These are phyloP conservation scores for Globisporangium okanoganense DNA, from an alignment of 352 stramenopile species.

Conservation along the genomic window DNA sequence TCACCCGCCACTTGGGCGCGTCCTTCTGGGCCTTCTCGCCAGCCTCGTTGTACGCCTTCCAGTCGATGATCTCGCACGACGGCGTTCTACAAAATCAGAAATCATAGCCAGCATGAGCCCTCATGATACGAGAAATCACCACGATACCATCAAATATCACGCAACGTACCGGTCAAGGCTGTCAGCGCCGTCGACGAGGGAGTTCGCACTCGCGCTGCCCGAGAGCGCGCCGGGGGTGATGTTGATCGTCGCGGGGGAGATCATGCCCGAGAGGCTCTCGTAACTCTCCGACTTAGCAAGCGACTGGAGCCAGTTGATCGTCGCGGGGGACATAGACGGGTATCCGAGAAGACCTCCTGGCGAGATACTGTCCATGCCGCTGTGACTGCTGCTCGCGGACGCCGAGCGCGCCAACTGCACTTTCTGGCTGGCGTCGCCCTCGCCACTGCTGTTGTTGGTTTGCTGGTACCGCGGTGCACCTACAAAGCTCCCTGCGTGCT, in stretches of 20 bases:
- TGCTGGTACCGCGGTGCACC: slow-evolving; percentile 10
- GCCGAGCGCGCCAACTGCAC: slow-evolving; percentile 51
- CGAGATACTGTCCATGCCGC: slow-evolving; percentile 46
- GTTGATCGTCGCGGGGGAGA: slow-evolving; percentile 52
- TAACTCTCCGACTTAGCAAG: slow-evolving; percentile 61
- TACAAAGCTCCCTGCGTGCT: slow-evolving; percentile 6
- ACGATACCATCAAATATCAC: background rate
- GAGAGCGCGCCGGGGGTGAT: slow-evolving; percentile 13
- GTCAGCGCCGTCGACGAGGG: slow-evolving; percentile 13
- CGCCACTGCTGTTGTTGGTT: background rate
- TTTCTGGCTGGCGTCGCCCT: slow-evolving; percentile 15
- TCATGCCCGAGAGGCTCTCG: slow-evolving; percentile 55
- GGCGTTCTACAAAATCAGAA: slow-evolving; percentile 25
- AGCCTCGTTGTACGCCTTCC: slow-evolving; percentile 83
- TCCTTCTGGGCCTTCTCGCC: slow-evolving; percentile 60
- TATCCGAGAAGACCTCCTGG: slow-evolving; percentile 45
- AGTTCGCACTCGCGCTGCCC: slow-evolving; percentile 14
- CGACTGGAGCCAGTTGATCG: slow-evolving; percentile 74
- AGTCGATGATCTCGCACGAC: slow-evolving; percentile 82
- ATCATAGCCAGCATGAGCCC: background rate
- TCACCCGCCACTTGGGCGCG: slow-evolving; percentile 66
- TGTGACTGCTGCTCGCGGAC: slow-evolving; percentile 36
- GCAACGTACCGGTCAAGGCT: slow-evolving; percentile 27
- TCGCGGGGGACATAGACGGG: slow-evolving; percentile 72
- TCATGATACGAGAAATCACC: background rate